These are phyloP conservation scores for Schoenoplectus tabernaemontani DNA, from an alignment of 202 grass and related monocot species.

Conservation along the genomic window DNA sequence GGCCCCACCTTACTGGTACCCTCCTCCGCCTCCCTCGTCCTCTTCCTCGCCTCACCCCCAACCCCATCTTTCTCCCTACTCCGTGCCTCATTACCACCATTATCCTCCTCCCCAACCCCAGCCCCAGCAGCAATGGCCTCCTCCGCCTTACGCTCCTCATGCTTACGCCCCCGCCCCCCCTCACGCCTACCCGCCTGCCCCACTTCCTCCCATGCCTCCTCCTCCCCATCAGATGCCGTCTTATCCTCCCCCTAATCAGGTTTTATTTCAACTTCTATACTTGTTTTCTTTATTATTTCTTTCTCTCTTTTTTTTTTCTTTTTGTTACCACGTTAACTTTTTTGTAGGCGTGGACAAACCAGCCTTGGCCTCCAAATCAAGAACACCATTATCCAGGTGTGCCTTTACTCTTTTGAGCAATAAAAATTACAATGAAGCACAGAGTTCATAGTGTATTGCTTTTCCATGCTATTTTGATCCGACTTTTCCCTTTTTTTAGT, in stretches of 20 bases:
- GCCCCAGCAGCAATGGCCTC: conserved; percentile 14
- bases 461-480: background rate
- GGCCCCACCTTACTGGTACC: conserved; percentile 4
- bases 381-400: conserved; percentile 31
- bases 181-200: background rate
- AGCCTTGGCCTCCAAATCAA: conserved; percentile 29
- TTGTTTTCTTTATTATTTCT: background rate
- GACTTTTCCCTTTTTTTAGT: background rate
- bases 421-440: background rate
- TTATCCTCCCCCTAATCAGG: conserved; percentile 29
- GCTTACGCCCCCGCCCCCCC: background rate
- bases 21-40: background rate
- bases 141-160: background rate
- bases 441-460: background rate
- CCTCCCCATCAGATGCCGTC: conserved; percentile 8
- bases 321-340: background rate
- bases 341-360: conserved; percentile 30
- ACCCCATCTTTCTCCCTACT: background rate
- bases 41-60: background rate
- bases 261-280: background rate
- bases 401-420: background rate
- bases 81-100: conserved; percentile 9
- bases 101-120: background rate
- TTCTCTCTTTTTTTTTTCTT: background rate
- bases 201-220: background rate